Conservation (phyloP, 306 rosid genomes). For the Carpinus viminea region DNA sequence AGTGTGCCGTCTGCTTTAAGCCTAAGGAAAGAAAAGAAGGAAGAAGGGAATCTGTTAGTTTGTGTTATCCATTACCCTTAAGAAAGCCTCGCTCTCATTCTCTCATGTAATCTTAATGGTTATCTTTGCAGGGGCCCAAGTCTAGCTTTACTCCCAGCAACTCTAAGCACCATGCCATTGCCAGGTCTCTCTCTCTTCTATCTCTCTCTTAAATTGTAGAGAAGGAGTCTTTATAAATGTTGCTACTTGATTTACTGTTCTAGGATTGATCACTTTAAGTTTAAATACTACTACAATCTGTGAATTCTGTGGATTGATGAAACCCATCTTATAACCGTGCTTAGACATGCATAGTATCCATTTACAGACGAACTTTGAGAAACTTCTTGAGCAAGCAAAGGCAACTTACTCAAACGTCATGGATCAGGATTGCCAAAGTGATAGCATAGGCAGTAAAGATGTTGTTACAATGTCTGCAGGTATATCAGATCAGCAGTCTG, state of each 20-base stretch:
- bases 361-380: conserved; percentile 63
- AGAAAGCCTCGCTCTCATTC: neutral
- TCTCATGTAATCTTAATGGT: neutral
- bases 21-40: no score
- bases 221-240: no score
- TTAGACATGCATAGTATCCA: no score
- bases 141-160: neutral
- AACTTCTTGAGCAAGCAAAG: conserved; percentile 90
- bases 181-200: conserved; percentile 26
- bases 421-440: no score
- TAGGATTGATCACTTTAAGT: no score
- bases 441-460: conserved; percentile 23
- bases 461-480: conserved; percentile 35
- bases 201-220: neutral
- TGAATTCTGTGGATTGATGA: no score
- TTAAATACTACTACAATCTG: no score
- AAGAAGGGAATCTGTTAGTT: no score
- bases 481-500: conserved; percentile 37
- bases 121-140: neutral
- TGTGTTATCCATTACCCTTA: neutral
- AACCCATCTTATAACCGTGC: no score
- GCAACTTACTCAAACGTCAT: conserved; percentile 8
- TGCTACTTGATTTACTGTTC: neutral
- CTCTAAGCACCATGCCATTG: neutral
- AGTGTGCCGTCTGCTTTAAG: no score